Base-by-base conservation (phyloP, 495 filamentous ascomycete genomes). In the Neurospora hispaniola region DNA sequence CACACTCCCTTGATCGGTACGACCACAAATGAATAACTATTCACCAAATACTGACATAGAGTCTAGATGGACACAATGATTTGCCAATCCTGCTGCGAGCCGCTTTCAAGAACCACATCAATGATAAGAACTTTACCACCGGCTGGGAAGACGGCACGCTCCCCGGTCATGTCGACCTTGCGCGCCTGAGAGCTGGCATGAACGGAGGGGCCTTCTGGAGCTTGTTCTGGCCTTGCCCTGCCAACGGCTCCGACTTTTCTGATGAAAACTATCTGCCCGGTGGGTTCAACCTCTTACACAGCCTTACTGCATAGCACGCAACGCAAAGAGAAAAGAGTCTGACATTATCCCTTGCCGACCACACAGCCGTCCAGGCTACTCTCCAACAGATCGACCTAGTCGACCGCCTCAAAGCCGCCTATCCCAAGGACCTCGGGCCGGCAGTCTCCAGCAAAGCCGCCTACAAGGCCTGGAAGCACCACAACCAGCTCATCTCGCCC, bases 191-290 rank as follows among this genome's bases (percentile, higher is more conserved):
- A 42, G 73, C 82, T 27, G 90, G 91, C 3, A 81, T 84, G 71
- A 85, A 88, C 68, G 90, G 90, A 71, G 92, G 94, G 38, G 89
- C 92, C 9, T 98, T 99, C 79, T 99, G 96, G 96, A 94, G 91
- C 80, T 93, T 94, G 18, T 98, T 86, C 77, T 88, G 92, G 31
- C 87, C 86, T 0, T 98, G 95, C 79, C 93, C 95, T 0, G 77
- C 78, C n/a, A 86, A 94, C 73, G 85, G 87, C 54, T 83, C 81
- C 0, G 89, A 97, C 80, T 94, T 92, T 74, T 91, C 90, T 0
- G 88, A 93, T 76, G 86, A 85, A 66, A 92, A 89, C 74, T 97
- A 97, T 74, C 78, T 80, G 31, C 48, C 80, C 39, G 83, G 83
- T 84, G 71, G 74, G 79, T 73, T 14, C 39, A 44, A 59, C 46